A percentile compares a stretch with the other conserved stretches of the same genome.
These are phyloP conservation scores for Beauveria rudraprayagi DNA, from an alignment of 2,329 filamentous ascomycete species.

Conservation along the genomic window DNA sequence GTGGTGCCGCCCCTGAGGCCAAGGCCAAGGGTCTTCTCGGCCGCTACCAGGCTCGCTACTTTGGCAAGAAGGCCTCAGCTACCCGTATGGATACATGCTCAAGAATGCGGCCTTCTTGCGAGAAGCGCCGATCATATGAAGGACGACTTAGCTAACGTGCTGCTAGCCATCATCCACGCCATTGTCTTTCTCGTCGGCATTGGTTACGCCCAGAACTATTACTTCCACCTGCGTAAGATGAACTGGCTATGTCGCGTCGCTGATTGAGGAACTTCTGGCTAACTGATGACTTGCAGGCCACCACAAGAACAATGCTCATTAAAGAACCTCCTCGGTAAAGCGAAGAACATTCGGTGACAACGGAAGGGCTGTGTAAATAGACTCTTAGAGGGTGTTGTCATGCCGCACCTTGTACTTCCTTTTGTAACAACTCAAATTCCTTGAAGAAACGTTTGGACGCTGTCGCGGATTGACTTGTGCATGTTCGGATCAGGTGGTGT, in stretches of 20 bases:
- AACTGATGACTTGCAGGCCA: conserved; percentile 56
- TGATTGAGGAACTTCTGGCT: not conserved
- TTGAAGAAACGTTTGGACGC: conserved; percentile 16
- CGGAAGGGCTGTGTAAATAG: conserved; percentile 34
- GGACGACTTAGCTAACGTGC: conserved; percentile 17
- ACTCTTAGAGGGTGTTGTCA: conserved; percentile 27
- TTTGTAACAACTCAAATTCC: conserved; percentile 21
- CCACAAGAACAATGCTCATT: conserved; percentile 99
- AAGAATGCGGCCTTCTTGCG: conserved; percentile 18
- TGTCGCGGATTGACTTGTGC: not conserved
- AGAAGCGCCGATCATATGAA: conserved; percentile 4
- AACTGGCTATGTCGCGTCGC: not conserved
- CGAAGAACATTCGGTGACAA: conserved; percentile 11
- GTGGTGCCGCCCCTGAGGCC: conserved; percentile 76
- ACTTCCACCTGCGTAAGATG: conserved; percentile 93
- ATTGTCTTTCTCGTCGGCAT: conserved; percentile 70
- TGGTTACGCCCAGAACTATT: conserved; percentile 98
- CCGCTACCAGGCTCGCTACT: conserved; percentile 86
- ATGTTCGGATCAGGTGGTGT: not conserved
- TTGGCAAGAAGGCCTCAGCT: conserved; percentile 84
- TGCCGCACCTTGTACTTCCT: conserved; percentile 29
- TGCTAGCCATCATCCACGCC: conserved; percentile 75
- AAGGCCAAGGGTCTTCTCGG: conserved; percentile 76
- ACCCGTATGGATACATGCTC: conserved; percentile 59
- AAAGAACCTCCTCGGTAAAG: conserved; percentile 33